These are phyloP conservation scores for Ambrosiella cleistominuta DNA, from an alignment of 2,329 filamentous ascomycete genomes.

Conservation along the genomic window DNA sequence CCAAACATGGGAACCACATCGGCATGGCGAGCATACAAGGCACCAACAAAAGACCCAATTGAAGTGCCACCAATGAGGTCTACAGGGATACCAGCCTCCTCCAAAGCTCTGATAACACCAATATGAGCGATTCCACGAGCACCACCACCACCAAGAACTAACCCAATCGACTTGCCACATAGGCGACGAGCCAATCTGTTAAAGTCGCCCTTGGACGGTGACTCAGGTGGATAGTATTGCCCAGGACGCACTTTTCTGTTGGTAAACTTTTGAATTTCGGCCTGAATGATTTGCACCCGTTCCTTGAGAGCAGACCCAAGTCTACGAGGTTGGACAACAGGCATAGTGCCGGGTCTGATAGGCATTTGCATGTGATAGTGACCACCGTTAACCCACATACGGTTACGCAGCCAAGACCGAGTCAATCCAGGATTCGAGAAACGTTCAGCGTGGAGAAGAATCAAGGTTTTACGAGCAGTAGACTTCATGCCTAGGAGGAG, in stretches of 20 bases:
- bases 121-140: slow-evolving; percentile 84
- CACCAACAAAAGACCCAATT: slow-evolving; percentile 89
- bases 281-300: slow-evolving; percentile 81
- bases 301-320: slow-evolving; percentile 80
- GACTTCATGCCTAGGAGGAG: slow-evolving; percentile 96
- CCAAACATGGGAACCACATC: slow-evolving; percentile 96
- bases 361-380: slow-evolving; percentile 94
- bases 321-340: slow-evolving; percentile 35
- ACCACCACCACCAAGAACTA: slow-evolving; percentile 86
- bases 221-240: slow-evolving; percentile 77
- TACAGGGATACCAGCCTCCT: slow-evolving; percentile 91
- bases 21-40: slow-evolving; percentile 85
- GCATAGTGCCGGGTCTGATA: slow-evolving; percentile 6
- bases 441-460: slow-evolving; percentile 74
- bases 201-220: slow-evolving; percentile 90
- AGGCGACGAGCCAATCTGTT: slow-evolving; percentile 77
- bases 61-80: slow-evolving; percentile 92
- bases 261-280: slow-evolving; percentile 96
- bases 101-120: slow-evolving; percentile 82
- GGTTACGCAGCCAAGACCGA: slow-evolving; percentile 74
- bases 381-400: slow-evolving; percentile 94
- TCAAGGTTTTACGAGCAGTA: slow-evolving; percentile 80
- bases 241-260: slow-evolving; percentile 79
- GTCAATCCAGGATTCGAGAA: slow-evolving; percentile 76
- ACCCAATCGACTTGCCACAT: slow-evolving; percentile 83